phyloP scores from a whole-genome alignment of 2,329 filamentous ascomycete genomes.

The Harringtonia lauricola region DNA sequence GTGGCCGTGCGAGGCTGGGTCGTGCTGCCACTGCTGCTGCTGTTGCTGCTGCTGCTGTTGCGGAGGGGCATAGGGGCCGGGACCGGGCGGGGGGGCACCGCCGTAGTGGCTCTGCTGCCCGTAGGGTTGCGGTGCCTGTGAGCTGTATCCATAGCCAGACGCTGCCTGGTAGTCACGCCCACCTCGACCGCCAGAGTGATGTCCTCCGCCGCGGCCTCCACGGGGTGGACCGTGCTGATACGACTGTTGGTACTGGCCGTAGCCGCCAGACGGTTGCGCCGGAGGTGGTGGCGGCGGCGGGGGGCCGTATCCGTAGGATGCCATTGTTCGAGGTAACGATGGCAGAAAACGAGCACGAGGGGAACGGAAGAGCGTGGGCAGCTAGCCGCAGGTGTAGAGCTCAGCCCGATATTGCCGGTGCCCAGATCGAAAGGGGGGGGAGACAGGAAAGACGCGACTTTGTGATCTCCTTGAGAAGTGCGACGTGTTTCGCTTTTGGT shows the following conservation, averaged over 20 bases:
- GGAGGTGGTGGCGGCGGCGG: slow-evolving; percentile 35
- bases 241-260: slow-evolving; percentile 25
- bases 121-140: slow-evolving; percentile 21
- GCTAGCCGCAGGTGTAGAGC: not conserved
- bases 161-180: slow-evolving; percentile 30
- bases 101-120: slow-evolving; percentile 17
- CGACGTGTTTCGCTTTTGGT: no score
- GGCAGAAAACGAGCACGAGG: not conserved
- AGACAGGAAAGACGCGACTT: not conserved
- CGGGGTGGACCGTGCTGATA: slow-evolving; percentile 23
- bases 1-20: slow-evolving; percentile 22
- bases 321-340: slow-evolving; percentile 22
- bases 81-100: slow-evolving; percentile 20
- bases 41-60: no score
- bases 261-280: slow-evolving; percentile 21
- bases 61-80: slow-evolving; percentile 18
- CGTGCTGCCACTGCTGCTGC: slow-evolving; percentile 29
- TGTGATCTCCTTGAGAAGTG: no score
- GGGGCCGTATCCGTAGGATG: slow-evolving; percentile 42
- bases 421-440: no score
- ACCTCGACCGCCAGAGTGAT: slow-evolving; percentile 24
- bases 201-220: slow-evolving; percentile 29
- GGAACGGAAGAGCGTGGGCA: not conserved
- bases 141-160: slow-evolving; percentile 31
- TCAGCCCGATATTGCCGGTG: no score